Evolutionary conservation across 306 rosid genomes (phyloP).

Genomic region (Quercus cerris): DNA sequence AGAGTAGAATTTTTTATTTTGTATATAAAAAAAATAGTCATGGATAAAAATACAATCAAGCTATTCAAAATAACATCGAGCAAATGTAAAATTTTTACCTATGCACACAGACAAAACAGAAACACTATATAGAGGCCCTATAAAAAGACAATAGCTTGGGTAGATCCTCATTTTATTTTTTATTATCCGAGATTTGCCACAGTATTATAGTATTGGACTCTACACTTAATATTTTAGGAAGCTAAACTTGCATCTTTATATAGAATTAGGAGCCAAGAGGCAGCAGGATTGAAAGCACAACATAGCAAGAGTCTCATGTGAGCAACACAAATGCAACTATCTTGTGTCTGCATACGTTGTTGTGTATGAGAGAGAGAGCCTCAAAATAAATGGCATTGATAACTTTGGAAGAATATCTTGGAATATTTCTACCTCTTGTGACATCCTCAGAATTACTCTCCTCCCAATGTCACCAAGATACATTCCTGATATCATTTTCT

Average conservation of each 20-base stretch:
- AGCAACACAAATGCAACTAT: not conserved
- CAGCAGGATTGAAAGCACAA: not conserved
- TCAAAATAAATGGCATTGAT: slow-evolving; percentile 56
- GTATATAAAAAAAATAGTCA: too few relatives aligned
- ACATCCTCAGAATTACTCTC: slow-evolving; percentile 79
- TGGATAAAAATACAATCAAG: not conserved
- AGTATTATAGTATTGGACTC: not conserved
- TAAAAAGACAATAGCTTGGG: not conserved
- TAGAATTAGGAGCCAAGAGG: not conserved
- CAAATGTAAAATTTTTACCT: not conserved
- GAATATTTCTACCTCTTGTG: slow-evolving; percentile 61
- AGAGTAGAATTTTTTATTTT: too few relatives aligned
- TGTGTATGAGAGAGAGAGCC: slow-evolving; percentile 32
- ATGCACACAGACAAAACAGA: not conserved
- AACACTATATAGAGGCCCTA: not conserved
- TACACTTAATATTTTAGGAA: not conserved
- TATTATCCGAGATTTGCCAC: not conserved
- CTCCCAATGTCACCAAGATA: slow-evolving; percentile 89
- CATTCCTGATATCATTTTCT: slow-evolving; percentile 96
- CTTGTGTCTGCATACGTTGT: not conserved
- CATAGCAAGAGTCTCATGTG: not conserved
- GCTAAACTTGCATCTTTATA: not conserved
- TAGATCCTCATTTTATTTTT: not conserved
- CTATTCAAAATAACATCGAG: not conserved
- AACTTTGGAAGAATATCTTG: slow-evolving; percentile 63